Evolutionary conservation across 2,329 filamentous ascomycete genomes (phyloP), one percentile per base, ranked within the genome.

Genomic region (Aspergillus neoniger): DNA sequence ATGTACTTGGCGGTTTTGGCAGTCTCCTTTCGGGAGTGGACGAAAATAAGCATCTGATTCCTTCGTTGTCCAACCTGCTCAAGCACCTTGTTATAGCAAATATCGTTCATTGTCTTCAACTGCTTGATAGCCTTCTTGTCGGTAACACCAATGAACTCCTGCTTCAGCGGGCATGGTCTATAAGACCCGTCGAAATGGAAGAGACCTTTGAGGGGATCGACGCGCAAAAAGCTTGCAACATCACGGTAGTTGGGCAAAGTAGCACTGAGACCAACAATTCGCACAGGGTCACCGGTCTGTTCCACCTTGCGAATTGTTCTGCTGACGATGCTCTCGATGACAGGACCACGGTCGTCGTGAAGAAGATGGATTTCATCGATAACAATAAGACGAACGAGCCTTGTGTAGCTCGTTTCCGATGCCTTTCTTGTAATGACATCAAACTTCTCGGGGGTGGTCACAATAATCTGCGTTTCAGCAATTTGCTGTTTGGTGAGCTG

Each of bases 81-180:
- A 57, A 99, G 86, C 28, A 97, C 93, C 77, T 99, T 99, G 65
- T 89, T 96, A 77, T 99, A 99, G 60, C 92, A 97, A 57, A 99
- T 93, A 69, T 99, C 95, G 72, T 99, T 99, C 95, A 99, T 99
- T 0, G 91, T 96, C 83, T 98, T 97, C 57, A 99, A 82, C 76
- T 99, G 95, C 79, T 98, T 99, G 79, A 99, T 99, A 5, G 95
- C 91, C 76, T 98, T 98, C 80, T 95, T 96, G 68, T 99, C 95
- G 0, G 94, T 97, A 47, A 99, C 91, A 56, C 95, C 95, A 67
- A 99, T 91, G 72, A 98, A 99, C 76, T 99, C 96, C 74, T 99
- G 95, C 70, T 91, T 92, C 69, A 99, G 79, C 1, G 95, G 95
- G 74, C 95, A 99, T 63, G 95, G 96, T 69, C 95, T 86, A 81